phyloP scores from a whole-genome alignment of 1,284 basidiomycete species.

The Puccinia horiana region DNA sequence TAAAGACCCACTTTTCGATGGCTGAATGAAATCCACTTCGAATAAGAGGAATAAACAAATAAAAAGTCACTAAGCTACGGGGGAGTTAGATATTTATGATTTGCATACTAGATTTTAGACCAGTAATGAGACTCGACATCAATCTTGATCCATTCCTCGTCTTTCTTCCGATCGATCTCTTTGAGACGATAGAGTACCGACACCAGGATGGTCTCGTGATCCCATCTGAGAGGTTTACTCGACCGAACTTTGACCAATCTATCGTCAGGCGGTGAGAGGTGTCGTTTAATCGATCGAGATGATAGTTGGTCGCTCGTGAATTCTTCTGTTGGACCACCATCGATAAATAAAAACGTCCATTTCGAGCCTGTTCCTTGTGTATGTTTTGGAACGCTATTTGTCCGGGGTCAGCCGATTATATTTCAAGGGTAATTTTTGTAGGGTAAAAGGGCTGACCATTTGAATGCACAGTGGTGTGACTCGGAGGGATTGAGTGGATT shows the following conservation, averaged over 20 bases:
- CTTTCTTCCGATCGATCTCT: neutral
- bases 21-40: conserved; percentile 37
- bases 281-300: conserved; percentile 1
- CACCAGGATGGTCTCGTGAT: conserved; percentile 14
- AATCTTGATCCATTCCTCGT: conserved; percentile 36
- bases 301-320: conserved; percentile 14
- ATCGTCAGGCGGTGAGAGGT: conserved; percentile 55
- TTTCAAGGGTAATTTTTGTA: conserved; percentile 17
- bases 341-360: conserved; percentile 46
- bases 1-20: conserved; percentile 29
- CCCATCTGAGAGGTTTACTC: conserved; percentile 16
- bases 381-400: neutral
- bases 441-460: neutral
- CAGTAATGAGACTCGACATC: conserved; percentile 17
- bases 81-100: neutral
- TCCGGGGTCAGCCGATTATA: neutral
- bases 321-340: neutral
- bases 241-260: conserved; percentile 7
- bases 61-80: neutral
- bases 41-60: neutral
- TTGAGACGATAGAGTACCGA: conserved; percentile 25
- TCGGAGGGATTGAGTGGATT: neutral
- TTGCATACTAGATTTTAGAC: conserved; percentile 20
- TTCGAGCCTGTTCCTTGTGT: neutral
- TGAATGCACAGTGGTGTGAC: conserved; percentile 12